Percentiles rank a stretch among this genome's conserved stretches.
phyloP scores from a whole-genome alignment of 805 yeast genomes.

The Metschnikowia chrysomelidarum region DNA sequence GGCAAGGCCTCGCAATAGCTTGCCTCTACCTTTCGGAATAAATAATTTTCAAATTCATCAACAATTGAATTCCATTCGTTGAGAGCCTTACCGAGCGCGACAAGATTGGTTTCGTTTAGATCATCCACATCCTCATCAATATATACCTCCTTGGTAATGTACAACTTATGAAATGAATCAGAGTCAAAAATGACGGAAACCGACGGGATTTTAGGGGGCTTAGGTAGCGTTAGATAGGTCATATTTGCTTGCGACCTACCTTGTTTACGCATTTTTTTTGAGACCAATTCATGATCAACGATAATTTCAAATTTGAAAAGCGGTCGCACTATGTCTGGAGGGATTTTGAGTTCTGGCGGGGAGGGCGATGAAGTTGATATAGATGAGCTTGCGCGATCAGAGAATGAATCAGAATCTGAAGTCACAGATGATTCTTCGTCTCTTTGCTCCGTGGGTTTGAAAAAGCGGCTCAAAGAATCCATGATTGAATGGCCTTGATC shows the following conservation, averaged over 20 bases:
- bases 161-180: constrained; percentile 27
- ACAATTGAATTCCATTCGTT: constrained; percentile 51
- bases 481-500: constrained; percentile 36
- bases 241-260: neutral
- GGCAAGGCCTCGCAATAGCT: constrained; percentile 17
- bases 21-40: constrained; percentile 26
- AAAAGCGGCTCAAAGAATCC: constrained; percentile 30
- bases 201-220: constrained; percentile 15
- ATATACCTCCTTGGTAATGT: constrained; percentile 26
- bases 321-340: constrained; percentile 48
- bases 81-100: constrained; percentile 43
- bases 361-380: constrained; percentile 12
- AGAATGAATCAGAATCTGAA: constrained; percentile 30
- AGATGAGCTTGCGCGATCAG: constrained; percentile 17
- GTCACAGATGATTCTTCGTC: constrained; percentile 28
- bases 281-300: constrained; percentile 41
- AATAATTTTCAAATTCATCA: constrained; percentile 45
- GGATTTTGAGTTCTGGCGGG: constrained; percentile 47
- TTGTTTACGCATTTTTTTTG: too few species aligned
- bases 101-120: constrained; percentile 8
- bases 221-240: constrained; percentile 16
- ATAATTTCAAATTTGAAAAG: constrained; percentile 45
- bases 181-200: constrained; percentile 21
- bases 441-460: too few species aligned
- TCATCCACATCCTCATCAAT: constrained; percentile 13